Percentiles rank a stretch among this genome's conserved stretches.
These are phyloP conservation scores for Candida arabinofermentans DNA, from an alignment of 805 yeast genomes.

Conservation along the genomic window DNA sequence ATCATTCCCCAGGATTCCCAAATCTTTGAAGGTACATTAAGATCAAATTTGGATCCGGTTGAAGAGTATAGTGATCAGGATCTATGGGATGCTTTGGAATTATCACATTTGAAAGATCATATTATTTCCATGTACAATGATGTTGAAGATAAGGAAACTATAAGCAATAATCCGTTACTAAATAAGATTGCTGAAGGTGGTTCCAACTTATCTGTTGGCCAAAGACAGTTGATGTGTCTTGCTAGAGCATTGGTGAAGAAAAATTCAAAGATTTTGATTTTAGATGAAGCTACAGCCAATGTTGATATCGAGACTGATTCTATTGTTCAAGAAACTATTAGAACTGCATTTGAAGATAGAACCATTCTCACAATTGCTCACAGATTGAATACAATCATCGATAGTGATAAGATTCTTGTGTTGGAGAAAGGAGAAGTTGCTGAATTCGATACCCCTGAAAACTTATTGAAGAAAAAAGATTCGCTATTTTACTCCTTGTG, in stretches of 20 bases:
- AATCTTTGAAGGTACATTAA: constrained; percentile 79
- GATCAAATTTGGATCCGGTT: constrained; percentile 87
- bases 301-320: constrained; percentile 84
- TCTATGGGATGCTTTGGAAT: constrained; percentile 76
- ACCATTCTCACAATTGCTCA: constrained; percentile 85
- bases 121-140: constrained; percentile 50
- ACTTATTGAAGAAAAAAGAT: constrained; percentile 58
- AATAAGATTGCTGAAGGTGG: constrained; percentile 33
- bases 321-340: constrained; percentile 71
- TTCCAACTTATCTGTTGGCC: constrained; percentile 82
- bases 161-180: constrained; percentile 23
- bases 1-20: constrained; percentile 95
- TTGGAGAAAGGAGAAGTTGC: constrained; percentile 71
- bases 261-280: constrained; percentile 52
- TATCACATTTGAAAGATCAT: constrained; percentile 73
- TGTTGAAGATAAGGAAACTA: constrained; percentile 37
- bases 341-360: constrained; percentile 68
- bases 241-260: constrained; percentile 72
- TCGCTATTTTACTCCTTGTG: constrained; percentile 79
- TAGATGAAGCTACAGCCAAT: constrained; percentile 88
- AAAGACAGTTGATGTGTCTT: constrained; percentile 79
- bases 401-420: constrained; percentile 72
- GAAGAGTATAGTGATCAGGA: constrained; percentile 63
- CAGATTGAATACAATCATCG: constrained; percentile 77
- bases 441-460: constrained; percentile 71